Conservation (phyloP, 352 stramenopile genomes). For the Globisporangium rhizosaccharum region DNA sequence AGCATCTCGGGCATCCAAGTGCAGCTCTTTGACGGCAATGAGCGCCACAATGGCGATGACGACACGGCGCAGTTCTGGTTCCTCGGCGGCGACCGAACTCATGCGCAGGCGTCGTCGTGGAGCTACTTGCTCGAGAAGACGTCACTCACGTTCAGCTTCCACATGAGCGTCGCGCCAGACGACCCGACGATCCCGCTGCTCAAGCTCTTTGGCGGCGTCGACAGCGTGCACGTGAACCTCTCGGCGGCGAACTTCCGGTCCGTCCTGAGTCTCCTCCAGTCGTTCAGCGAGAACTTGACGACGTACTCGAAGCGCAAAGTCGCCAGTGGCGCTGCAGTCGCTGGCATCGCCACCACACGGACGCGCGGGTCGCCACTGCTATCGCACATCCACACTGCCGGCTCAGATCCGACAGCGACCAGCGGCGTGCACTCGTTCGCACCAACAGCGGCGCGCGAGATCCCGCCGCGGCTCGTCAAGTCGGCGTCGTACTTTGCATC, state of each 20-base stretch:
- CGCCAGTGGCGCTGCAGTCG: conserved; percentile 3
- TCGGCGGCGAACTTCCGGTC: conserved; percentile 53
- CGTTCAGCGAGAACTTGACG: conserved; percentile 66
- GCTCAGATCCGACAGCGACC: conserved; percentile 13
- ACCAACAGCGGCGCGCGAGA: conserved; percentile 7
- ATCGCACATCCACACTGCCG: neutral
- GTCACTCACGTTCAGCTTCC: conserved; percentile 63
- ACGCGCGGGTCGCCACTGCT: neutral
- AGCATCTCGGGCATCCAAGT: conserved; percentile 76
- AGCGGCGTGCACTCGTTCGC: conserved; percentile 2
- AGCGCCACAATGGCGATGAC: neutral
- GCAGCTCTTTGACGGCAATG: conserved; percentile 35
- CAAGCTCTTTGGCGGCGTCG: conserved; percentile 67
- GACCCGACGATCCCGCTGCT: conserved; percentile 74
- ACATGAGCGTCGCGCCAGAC: conserved; percentile 70
- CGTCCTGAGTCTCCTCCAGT: conserved; percentile 53
- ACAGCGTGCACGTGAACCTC: conserved; percentile 70
- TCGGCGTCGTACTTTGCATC: conserved; percentile 19
- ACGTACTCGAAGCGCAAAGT: conserved; percentile 32
- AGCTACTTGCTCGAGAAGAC: conserved; percentile 72
- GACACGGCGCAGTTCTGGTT: conserved; percentile 4
- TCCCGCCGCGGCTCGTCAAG: conserved; percentile 15
- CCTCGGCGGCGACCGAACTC: conserved; percentile 8
- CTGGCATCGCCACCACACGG: neutral
- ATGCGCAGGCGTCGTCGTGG: conserved; percentile 21